Evolutionary conservation across 139 green algal genomes (phyloP), one percentile per base, ranked within the genome.

Genomic region (Chlamydomonas urium): DNA sequence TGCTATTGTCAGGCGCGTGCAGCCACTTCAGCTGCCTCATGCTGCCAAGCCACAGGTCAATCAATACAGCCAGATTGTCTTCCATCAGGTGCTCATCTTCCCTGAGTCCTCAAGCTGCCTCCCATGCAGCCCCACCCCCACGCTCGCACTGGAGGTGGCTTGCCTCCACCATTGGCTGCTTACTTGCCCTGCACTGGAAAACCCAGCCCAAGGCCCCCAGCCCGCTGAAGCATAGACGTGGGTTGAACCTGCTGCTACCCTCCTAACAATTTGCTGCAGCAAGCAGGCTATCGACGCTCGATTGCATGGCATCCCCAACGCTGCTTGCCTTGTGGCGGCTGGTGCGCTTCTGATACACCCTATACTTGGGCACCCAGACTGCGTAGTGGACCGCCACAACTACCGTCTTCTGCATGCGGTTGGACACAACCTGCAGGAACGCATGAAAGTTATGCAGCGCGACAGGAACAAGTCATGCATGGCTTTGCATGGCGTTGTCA

Each of bases 391-490:
- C 80, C 17, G 83, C 80, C 0, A 89, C 83, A 1, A 86, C 78
- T 3, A 85, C 83, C 3, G 83, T 84, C 78, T 87, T 89, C 58
- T 87, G 80, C 83, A 89, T 89, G 29, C 81, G 73, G 57, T 89
- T 89, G 0, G 80, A 85, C 2, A 89, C 83, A 31, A 89, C 83
- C 79, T 85, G 79, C 38, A n/a, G n/a, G n/a, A n/a, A n/a, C n/a
- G n/a, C n/a, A n/a, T n/a, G n/a, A n/a, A n/a, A n/a, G n/a, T n/a
- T n/a, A n/a, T n/a, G n/a, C n/a, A n/a, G n/a, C n/a, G n/a, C n/a
- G n/a, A n/a, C n/a, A n/a, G n/a, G n/a, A n/a, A n/a, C n/a, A n/a
- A n/a, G n/a, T n/a, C n/a, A n/a, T n/a, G n/a, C n/a, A n/a, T n/a
- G n/a, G n/a, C n/a, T n/a, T n/a, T n/a, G n/a, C n/a, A n/a, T n/a